These are phyloP conservation scores for Bimuria novae-zelandiae DNA, from an alignment of 2,329 filamentous ascomycete genomes.

Conservation along the genomic window DNA sequence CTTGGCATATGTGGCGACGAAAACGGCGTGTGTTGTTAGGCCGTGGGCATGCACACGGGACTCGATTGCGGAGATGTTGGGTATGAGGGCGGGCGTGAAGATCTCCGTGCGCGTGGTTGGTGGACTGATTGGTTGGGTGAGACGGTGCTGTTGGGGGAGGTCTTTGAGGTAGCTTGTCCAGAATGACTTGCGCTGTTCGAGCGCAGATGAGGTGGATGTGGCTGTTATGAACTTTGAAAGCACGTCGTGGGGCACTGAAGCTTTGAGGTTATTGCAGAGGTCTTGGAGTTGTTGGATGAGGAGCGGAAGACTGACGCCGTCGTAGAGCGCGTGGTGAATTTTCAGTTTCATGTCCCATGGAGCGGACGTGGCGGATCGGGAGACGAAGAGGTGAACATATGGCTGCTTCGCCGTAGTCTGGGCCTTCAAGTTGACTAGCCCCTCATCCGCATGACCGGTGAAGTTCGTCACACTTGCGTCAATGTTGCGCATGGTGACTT, in stretches of 20 bases:
- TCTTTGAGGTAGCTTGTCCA: slow-evolving; percentile 55
- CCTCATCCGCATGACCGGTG: slow-evolving; percentile 17
- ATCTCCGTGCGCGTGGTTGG: slow-evolving; percentile 44
- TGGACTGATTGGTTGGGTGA: slow-evolving; percentile 29
- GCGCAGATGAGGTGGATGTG: slow-evolving; percentile 2
- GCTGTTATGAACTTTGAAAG: slow-evolving; percentile 50
- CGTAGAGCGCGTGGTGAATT: slow-evolving; percentile 88
- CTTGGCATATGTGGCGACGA: slow-evolving; percentile 73
- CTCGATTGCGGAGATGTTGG: slow-evolving; percentile 49
- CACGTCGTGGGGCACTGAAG: slow-evolving; percentile 27
- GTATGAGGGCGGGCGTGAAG: slow-evolving; percentile 57
- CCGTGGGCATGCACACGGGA: slow-evolving; percentile 54
- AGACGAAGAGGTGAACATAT: slow-evolving; percentile 45
- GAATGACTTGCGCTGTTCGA: slow-evolving; percentile 48
- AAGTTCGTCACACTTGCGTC: slow-evolving; percentile 39
- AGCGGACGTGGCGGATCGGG: slow-evolving; percentile 19
- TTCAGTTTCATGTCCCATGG: slow-evolving; percentile 50
- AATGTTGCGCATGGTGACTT: slow-evolving; percentile 60
- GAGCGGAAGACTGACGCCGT: slow-evolving; percentile 75
- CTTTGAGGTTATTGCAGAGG: slow-evolving; percentile 43
- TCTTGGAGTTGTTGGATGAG: slow-evolving; percentile 61
- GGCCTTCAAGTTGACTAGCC: slow-evolving; percentile 2
- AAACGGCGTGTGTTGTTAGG: slow-evolving; percentile 71
- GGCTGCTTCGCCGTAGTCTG: slow-evolving; percentile 25
- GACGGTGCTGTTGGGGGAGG: slow-evolving; percentile 9